Conservation (phyloP, 2,329 filamentous ascomycete genomes). For the Colletotrichum sublineola region DNA sequence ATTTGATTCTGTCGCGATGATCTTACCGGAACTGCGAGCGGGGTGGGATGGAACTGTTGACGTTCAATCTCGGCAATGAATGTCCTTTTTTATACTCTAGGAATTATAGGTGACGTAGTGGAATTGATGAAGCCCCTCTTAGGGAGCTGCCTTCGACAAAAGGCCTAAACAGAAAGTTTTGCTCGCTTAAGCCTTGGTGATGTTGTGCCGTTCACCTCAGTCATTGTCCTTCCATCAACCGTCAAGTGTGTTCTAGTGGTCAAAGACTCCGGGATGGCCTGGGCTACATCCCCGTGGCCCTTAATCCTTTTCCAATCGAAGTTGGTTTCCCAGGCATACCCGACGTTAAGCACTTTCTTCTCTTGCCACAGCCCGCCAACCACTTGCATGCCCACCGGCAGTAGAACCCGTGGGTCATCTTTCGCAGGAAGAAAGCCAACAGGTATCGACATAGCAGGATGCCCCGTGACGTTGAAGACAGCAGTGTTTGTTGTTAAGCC, state of each 20-base stretch:
- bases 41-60: neutral
- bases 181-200: slow-evolving; percentile 33
- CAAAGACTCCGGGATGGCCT: neutral
- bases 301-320: slow-evolving; percentile 57
- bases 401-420: slow-evolving; percentile 53
- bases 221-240: neutral
- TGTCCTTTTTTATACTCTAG: neutral
- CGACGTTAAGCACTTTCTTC: slow-evolving; percentile 56
- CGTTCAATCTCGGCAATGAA: neutral
- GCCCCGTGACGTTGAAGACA: slow-evolving; percentile 69
- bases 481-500: slow-evolving; percentile 69
- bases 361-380: slow-evolving; percentile 67
- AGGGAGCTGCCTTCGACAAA: no score
- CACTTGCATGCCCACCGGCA: slow-evolving; percentile 69
- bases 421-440: slow-evolving; percentile 59
- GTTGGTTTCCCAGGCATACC: slow-evolving; percentile 58
- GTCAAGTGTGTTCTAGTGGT: neutral
- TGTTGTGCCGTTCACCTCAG: slow-evolving; percentile 10
- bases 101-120: neutral
- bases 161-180: slow-evolving; percentile 10
- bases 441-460: slow-evolving; percentile 67
- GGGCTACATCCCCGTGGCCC: neutral
- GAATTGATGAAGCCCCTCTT: neutral
- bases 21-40: no score
- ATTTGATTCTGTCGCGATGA: no score